phyloP scores from a whole-genome alignment of 306 rosid genomes.

The Clitoria ternatea region DNA sequence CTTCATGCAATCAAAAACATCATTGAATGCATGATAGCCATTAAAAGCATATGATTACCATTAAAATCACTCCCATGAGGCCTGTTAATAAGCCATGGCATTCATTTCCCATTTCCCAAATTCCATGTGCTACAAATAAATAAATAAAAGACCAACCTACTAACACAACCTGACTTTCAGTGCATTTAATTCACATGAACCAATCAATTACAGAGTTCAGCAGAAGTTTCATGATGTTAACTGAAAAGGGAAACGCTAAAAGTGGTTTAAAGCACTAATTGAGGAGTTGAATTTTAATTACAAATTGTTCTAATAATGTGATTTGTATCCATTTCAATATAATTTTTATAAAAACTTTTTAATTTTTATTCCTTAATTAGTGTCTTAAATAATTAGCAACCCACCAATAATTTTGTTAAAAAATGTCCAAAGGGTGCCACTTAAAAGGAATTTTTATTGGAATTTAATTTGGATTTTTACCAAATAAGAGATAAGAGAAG shows the following conservation, averaged over 20 bases:
- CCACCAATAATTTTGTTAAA: too few species aligned
- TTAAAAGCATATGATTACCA: neutral
- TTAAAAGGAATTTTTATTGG: too few species aligned
- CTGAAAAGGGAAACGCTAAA: too few species aligned
- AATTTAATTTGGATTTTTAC: too few species aligned
- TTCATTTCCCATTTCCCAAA: neutral
- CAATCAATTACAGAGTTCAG: neutral
- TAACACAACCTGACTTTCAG: neutral
- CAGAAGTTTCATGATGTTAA: neutral
- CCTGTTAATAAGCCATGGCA: neutral
- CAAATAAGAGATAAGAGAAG: neutral
- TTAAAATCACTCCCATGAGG: neutral
- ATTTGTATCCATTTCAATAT: too few species aligned
- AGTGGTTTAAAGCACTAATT: too few species aligned
- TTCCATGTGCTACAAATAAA: neutral
- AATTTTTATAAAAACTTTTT: too few species aligned
- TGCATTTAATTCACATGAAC: neutral
- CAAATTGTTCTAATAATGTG: too few species aligned
- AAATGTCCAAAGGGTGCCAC: too few species aligned
- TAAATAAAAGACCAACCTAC: neutral
- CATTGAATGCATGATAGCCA: neutral
- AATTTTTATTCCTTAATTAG: too few species aligned
- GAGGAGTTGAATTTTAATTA: too few species aligned
- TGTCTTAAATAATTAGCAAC: too few species aligned
- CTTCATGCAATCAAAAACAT: slow-evolving; percentile 17